These are phyloP conservation scores for Carallia brachiata DNA, from an alignment of 345 rosid genomes.

Conservation along the genomic window DNA sequence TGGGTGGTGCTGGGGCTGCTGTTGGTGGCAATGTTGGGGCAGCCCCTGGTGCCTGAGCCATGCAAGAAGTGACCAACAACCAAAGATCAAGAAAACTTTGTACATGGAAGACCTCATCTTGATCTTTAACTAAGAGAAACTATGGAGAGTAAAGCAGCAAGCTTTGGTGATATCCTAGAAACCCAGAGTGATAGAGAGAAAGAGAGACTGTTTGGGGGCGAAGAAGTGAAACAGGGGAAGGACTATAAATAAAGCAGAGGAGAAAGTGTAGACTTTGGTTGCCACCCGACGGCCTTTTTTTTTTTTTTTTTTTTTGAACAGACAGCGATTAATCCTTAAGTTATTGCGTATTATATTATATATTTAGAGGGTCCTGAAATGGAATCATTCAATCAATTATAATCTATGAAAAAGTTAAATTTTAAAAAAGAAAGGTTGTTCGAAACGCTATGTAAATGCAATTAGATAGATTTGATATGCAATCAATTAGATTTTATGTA, in stretches of 20 bases:
- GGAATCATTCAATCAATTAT: constrained; percentile 2
- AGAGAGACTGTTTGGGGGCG: constrained; percentile 12
- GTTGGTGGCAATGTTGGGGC: constrained; percentile 37
- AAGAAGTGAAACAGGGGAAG: constrained; percentile 8
- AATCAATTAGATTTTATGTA: no score
- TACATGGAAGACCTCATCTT: constrained; percentile 50
- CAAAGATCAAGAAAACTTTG: constrained; percentile 51
- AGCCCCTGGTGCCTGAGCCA: constrained; percentile 68
- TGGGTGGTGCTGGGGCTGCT: constrained; percentile 24
- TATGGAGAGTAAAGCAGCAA: background rate
- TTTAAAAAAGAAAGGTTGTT: no score
- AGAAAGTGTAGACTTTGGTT: background rate
- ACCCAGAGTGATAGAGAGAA: background rate
- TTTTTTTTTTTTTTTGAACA: no score
- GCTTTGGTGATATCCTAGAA: background rate
- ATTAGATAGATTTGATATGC: no score
- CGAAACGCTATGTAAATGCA: no score
- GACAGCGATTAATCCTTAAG: background rate
- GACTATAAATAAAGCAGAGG: constrained; percentile 9
- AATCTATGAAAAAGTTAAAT: no score
- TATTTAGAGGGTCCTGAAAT: constrained; percentile 13
- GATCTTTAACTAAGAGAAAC: background rate
- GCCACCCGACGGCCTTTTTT: background rate
- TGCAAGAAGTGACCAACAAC: constrained; percentile 64
- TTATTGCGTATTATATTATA: constrained; percentile 2